phyloP scores from a whole-genome alignment of 192 early-diverging fungal genomes.

The Rhizoclosmatium sp. region DNA sequence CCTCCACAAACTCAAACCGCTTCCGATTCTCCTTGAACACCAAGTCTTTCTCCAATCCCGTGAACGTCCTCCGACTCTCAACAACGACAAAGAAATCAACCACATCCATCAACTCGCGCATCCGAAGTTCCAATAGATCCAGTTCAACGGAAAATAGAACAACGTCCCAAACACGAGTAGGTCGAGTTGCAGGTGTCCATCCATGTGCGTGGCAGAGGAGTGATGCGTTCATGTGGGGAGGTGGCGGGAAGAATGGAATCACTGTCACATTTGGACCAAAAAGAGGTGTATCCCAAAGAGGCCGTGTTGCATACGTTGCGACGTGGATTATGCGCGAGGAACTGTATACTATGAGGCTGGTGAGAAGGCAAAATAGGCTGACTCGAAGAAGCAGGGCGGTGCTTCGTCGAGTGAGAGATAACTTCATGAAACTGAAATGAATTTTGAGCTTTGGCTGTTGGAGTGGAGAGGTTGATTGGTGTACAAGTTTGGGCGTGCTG shows the following conservation, averaged over 20 bases:
- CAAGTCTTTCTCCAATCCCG: conserved; percentile 57
- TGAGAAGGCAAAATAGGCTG: background rate
- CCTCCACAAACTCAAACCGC: conserved; percentile 61
- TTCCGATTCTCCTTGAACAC: conserved; percentile 53
- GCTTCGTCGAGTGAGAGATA: too few species aligned
- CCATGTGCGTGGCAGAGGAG: conserved; percentile 56
- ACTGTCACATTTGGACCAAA: background rate
- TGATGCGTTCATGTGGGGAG: background rate
- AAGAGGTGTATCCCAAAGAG: conserved; percentile 25
- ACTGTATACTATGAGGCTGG: background rate
- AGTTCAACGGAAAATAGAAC: conserved; percentile 70
- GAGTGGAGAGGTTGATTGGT: too few species aligned
- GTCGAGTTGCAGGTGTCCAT: conserved; percentile 46
- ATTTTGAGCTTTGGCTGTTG: too few species aligned
- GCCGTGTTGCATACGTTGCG: conserved; percentile 35
- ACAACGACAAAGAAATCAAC: conserved; percentile 69
- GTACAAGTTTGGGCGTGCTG: too few species aligned
- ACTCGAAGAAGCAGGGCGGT: too few species aligned
- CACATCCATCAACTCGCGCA: conserved; percentile 62
- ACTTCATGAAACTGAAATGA: too few species aligned
- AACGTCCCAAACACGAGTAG: conserved; percentile 58
- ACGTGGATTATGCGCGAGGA: conserved; percentile 1
- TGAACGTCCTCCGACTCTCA: conserved; percentile 65
- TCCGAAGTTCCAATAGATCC: conserved; percentile 65
- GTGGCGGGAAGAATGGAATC: conserved; percentile 5